These are phyloP conservation scores for Didymella lethalis DNA, from an alignment of 2,329 filamentous ascomycete species.

Conservation along the genomic window DNA sequence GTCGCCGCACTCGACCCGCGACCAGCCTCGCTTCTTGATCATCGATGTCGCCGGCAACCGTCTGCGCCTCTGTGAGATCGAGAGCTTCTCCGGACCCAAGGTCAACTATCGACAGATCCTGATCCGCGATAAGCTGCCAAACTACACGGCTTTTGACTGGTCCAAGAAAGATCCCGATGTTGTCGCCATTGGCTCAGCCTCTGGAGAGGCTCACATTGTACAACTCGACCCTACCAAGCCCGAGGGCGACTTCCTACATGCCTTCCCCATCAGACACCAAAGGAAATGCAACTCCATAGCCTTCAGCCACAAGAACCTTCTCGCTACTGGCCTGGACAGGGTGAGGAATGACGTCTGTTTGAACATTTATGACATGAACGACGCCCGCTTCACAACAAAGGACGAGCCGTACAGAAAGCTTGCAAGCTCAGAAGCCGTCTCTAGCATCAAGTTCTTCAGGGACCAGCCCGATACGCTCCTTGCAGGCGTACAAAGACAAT, in stretches of 20 bases:
- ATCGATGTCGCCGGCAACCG: constrained; percentile 67
- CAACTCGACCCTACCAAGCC: constrained; percentile 70
- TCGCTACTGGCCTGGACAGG: constrained; percentile 81
- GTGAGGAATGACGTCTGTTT: constrained; percentile 83
- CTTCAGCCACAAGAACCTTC: constrained; percentile 73
- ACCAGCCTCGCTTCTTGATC: constrained; percentile 65
- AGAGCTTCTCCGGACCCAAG: constrained; percentile 44
- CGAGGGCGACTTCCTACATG: constrained; percentile 59
- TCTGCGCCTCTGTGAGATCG: constrained; percentile 65
- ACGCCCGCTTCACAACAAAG: constrained; percentile 60
- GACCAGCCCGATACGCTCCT: constrained; percentile 78
- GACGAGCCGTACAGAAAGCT: constrained; percentile 62
- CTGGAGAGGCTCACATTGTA: constrained; percentile 77
- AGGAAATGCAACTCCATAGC: constrained; percentile 82
- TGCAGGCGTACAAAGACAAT: constrained; percentile 77
- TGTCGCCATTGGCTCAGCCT: constrained; percentile 76
- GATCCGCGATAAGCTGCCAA: constrained; percentile 63
- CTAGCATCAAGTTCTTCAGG: constrained; percentile 82
- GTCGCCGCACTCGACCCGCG: constrained; percentile 64
- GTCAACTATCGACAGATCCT: constrained; percentile 63
- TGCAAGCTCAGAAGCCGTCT: constrained; percentile 74
- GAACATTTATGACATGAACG: constrained; percentile 81
- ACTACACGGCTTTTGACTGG: constrained; percentile 72
- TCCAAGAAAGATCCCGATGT: constrained; percentile 68
- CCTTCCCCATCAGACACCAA: constrained; percentile 76